Evolutionary conservation across 805 yeast species (phyloP), one percentile per base, ranked within the genome.

Genomic region (Candida ficus): DNA sequence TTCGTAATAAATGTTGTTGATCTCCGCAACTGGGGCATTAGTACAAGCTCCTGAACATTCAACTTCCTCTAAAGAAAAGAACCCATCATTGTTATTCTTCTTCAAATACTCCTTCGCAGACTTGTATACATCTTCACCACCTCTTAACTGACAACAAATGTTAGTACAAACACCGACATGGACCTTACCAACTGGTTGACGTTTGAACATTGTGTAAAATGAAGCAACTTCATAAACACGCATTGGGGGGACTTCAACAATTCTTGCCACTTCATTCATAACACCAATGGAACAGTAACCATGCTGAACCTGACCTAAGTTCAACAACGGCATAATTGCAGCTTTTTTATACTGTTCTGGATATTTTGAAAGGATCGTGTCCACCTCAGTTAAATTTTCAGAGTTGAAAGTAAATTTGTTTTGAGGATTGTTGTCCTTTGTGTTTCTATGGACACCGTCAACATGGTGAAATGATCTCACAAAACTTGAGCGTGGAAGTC

Each of bases 21-120:
- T 67, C 46, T 86, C 95, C 41, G 87, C 69, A 87, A 86, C 86
- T 39, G 95, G 95, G 7, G 85, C 95, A 62, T 86, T 86, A 37
- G 86, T 89, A 71, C 95, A 86, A 4, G 95, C 95, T 43, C 95
- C 95, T 37, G 85, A 75, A 66, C 95, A 86, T 66, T 86, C 95
- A 47, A 86, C 95, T 63, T 86, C 95, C 55, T 84, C 86, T 47
- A 86, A 66, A 14, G 95, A 83, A 70, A 86, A 86, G 50, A 80
- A 63, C 28, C 78, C 78, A 65, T 87, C 95, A 12, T 65, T 57
- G 25, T 91, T 82, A 38, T 90, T 85, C 61, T 85, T 79, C 43
- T 75, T 68, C 48, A 86, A 71, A 53, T 76, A 75, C 30, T 67
- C 63, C 56, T 75, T 71, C 42, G 85, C 73, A 27, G 91, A 83